These are phyloP conservation scores for Kwoniella sp. DNA, from an alignment of 768 basidiomycete genomes.

Conservation along the genomic window DNA sequence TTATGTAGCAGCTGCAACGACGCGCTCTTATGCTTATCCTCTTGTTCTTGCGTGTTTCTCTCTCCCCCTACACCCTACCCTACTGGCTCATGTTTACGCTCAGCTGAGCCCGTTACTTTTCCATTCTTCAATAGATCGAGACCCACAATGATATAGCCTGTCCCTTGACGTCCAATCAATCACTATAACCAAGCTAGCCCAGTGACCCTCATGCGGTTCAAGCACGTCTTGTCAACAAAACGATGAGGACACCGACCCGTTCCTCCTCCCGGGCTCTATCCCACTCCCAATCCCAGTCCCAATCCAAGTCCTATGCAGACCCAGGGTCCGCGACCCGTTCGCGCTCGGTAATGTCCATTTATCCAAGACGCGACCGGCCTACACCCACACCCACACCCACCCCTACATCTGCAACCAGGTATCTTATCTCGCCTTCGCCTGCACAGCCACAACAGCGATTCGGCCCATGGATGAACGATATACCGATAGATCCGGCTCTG, in stretches of 20 bases:
- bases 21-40: too few relatives aligned
- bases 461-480: slow-evolving; percentile 3
- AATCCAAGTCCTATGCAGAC: not conserved
- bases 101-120: not conserved
- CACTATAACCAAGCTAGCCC: too few relatives aligned
- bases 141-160: too few relatives aligned
- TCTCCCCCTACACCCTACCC: too few relatives aligned
- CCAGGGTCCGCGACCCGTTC: not conserved
- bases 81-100: slow-evolving; percentile 8
- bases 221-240: too few relatives aligned
- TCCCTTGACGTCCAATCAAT: too few relatives aligned
- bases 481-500: slow-evolving; percentile 35
- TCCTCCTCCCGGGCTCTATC: slow-evolving; percentile 15
- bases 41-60: too few relatives aligned
- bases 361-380: not conserved
- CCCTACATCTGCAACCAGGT: not conserved
- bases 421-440: not conserved
- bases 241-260: slow-evolving; percentile 27
- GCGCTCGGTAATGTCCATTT: not conserved
- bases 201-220: too few relatives aligned
- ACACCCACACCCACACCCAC: slow-evolving; percentile 13
- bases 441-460: not conserved
- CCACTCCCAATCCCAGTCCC: too few relatives aligned
- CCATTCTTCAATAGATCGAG: not conserved
- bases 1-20: too few relatives aligned